These are phyloP conservation scores for Allantophomopsis cytisporea DNA, from an alignment of 2,329 filamentous ascomycete species.

Conservation along the genomic window DNA sequence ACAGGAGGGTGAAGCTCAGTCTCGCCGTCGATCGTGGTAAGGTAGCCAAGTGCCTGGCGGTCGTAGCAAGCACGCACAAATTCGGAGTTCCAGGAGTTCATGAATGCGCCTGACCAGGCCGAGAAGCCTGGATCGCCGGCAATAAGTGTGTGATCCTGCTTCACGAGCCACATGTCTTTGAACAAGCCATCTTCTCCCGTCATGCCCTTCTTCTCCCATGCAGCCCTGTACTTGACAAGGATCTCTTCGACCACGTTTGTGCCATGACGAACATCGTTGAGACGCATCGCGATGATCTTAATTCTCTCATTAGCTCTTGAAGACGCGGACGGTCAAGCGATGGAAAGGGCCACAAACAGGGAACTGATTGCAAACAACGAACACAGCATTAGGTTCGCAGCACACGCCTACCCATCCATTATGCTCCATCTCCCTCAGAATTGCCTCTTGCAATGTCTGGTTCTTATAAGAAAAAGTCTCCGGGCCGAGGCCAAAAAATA, in stretches of 20 bases:
- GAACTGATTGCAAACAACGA: conserved; percentile 28
- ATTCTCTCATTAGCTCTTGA: conserved; percentile 1
- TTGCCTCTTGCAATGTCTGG: conserved; percentile 19
- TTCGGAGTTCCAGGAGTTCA: conserved; percentile 22
- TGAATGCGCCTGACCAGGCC: conserved; percentile 20
- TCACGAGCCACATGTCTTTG: conserved; percentile 12
- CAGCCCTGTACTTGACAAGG: conserved; percentile 22
- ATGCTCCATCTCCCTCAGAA: conserved; percentile 22
- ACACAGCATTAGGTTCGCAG: conserved; percentile 26
- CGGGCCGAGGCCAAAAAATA: conserved; percentile 23
- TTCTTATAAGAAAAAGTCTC: conserved; percentile 21
- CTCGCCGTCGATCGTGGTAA: conserved; percentile 12
- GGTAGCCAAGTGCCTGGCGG: conserved; percentile 13
- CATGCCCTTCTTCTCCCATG: conserved; percentile 20
- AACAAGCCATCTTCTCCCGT: conserved; percentile 6
- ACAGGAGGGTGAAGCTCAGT: conserved; percentile 10
- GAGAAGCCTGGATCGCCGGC: conserved; percentile 10
- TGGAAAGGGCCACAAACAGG: conserved; percentile 15
- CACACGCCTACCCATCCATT: conserved; percentile 25
- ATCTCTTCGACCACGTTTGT: conserved; percentile 18
- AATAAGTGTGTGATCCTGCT: conserved; percentile 13
- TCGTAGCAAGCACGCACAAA: conserved; percentile 14
- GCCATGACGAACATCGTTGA: conserved; percentile 21
- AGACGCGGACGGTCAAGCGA: not conserved
- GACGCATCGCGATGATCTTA: conserved; percentile 22